Evolutionary conservation across 352 stramenopile species (phyloP).

Genomic region (Sclerospora graminicola): DNA sequence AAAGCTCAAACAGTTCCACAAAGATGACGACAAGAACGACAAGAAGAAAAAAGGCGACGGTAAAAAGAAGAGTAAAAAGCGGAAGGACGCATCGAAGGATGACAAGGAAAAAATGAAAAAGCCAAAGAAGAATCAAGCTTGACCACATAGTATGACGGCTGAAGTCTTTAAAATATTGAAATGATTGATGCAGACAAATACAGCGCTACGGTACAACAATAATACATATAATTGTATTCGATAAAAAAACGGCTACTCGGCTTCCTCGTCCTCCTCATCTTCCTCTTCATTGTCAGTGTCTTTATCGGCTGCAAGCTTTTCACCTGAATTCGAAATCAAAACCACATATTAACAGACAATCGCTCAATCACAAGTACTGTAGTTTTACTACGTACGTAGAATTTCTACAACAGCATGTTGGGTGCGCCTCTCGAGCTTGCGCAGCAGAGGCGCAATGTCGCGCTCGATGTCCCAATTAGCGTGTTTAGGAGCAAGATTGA

Average conservation of each 20-base stretch:
- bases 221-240: neutral
- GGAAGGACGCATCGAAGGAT: conserved; percentile 56
- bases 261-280: conserved; percentile 39
- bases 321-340: conserved; percentile 26
- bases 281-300: conserved; percentile 48
- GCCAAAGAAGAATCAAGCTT: conserved; percentile 36
- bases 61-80: conserved; percentile 65
- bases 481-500: conserved; percentile 73
- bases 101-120: conserved; percentile 45
- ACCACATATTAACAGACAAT: neutral
- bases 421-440: conserved; percentile 78
- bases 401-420: conserved; percentile 84
- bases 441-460: conserved; percentile 79
- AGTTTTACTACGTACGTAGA: conserved; percentile 38
- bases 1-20: conserved; percentile 78
- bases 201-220: neutral
- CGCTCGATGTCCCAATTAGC: conserved; percentile 85
- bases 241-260: conserved; percentile 6
- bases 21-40: conserved; percentile 46
- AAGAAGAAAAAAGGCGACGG: conserved; percentile 56
- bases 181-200: neutral
- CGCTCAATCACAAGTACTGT: neutral
- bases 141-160: no score
- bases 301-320: conserved; percentile 62
- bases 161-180: no score